These are phyloP conservation scores for Alternaria brassicicola DNA, from an alignment of 2,329 filamentous ascomycete genomes.

Conservation along the genomic window DNA sequence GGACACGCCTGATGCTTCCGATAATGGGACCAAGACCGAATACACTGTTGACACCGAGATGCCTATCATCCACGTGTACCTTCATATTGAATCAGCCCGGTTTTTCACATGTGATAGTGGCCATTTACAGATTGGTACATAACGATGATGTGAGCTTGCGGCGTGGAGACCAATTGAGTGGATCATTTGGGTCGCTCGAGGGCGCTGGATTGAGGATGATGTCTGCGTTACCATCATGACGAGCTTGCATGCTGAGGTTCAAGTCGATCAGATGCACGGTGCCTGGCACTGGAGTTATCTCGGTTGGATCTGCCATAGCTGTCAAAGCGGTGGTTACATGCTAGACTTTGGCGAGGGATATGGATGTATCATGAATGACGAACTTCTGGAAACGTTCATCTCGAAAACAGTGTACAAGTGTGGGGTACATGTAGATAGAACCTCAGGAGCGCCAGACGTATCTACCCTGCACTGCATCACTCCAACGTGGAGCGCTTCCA, in stretches of 20 bases:
- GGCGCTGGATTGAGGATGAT: constrained; percentile 51
- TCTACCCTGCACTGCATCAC: not conserved
- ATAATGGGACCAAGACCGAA: constrained; percentile 57
- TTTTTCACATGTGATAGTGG: not conserved
- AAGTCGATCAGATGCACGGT: constrained; percentile 54
- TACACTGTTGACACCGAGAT: constrained; percentile 59
- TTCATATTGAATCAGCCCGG: constrained; percentile 43
- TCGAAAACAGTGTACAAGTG: not conserved
- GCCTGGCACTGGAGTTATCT: constrained; percentile 39
- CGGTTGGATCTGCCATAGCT: not conserved
- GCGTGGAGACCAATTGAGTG: constrained; percentile 43
- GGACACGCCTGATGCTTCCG: constrained; percentile 55
- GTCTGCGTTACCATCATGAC: constrained; percentile 48
- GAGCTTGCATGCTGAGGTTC: constrained; percentile 44
- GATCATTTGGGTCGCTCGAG: constrained; percentile 44
- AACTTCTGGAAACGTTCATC: not conserved
- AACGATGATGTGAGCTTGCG: constrained; percentile 36
- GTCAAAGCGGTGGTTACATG: constrained; percentile 5
- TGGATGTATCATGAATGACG: not conserved
- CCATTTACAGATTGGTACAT: constrained; percentile 27
- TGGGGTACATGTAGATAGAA: constrained; percentile 2
- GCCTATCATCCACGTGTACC: constrained; percentile 59
- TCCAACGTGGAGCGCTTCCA: not conserved
- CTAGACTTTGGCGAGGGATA: not conserved
- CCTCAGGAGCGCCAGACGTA: not conserved